phyloP scores from a whole-genome alignment of 352 stramenopile species.

The Phytophthora citricola region DNA sequence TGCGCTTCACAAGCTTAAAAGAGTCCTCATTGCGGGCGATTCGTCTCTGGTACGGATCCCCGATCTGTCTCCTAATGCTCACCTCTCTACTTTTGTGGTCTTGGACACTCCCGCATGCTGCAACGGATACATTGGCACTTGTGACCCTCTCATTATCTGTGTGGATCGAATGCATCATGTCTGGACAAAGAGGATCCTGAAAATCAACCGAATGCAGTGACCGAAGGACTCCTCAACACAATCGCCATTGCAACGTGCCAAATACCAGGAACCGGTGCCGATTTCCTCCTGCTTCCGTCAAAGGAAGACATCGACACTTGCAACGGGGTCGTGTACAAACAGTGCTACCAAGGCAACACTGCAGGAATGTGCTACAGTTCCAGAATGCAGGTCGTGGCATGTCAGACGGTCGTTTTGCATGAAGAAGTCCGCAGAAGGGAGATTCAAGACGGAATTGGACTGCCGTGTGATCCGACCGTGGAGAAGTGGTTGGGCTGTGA shows the following conservation, averaged over 20 bases:
- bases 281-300: conserved; percentile 3
- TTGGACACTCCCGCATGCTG: conserved; percentile 15
- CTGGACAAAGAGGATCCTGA: neutral
- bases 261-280: neutral
- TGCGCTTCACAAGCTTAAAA: conserved; percentile 9
- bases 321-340: conserved; percentile 23
- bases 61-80: neutral
- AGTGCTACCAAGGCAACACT: conserved; percentile 18
- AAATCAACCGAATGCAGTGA: conserved; percentile 11
- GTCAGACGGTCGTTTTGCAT: conserved; percentile 7
- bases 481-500: conserved; percentile 42
- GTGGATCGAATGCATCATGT: neutral
- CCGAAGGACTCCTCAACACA: conserved; percentile 6
- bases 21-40: neutral
- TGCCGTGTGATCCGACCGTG: conserved; percentile 17
- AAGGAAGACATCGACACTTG: conserved; percentile 22
- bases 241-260: conserved; percentile 6
- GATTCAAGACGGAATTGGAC: conserved; percentile 29
- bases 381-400: conserved; percentile 22
- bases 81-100: neutral
- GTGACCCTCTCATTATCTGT: conserved; percentile 14
- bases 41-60: neutral
- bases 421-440: conserved; percentile 26
- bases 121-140: conserved; percentile 27
- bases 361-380: neutral